These are phyloP conservation scores for Tetrahymena elliotti DNA, from an alignment of 73 alveolate species.

Conservation along the genomic window DNA sequence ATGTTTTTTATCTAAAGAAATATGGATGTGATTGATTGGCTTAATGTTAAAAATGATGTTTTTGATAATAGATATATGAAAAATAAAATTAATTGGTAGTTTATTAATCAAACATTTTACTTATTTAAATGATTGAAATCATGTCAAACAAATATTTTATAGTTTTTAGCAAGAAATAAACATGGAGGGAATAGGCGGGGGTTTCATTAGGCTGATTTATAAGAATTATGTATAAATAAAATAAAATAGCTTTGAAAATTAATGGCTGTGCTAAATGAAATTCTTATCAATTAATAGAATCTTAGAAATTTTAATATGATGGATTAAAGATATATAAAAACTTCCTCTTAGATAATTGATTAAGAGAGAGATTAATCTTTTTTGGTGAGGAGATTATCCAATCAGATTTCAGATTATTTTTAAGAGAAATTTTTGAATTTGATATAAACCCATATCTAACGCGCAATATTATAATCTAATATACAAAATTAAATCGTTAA, in stretches of 20 bases:
- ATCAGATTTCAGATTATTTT: neutral
- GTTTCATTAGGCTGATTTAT: neutral
- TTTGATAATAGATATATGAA: no score
- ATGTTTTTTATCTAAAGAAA: neutral
- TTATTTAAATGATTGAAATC: neutral
- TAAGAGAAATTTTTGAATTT: neutral
- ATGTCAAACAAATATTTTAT: neutral
- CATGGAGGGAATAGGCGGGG: constrained; percentile 1
- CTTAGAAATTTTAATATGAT: neutral
- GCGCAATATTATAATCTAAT: neutral
- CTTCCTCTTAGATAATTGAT: neutral
- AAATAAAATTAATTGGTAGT: neutral
- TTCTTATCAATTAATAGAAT: neutral
- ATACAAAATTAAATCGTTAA: neutral
- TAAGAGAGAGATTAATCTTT: neutral
- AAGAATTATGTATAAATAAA: neutral
- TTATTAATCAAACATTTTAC: neutral
- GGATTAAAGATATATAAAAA: neutral
- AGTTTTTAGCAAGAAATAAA: neutral
- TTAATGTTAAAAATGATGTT: neutral
- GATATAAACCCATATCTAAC: neutral
- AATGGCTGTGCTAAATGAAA: neutral
- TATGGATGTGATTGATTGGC: neutral
- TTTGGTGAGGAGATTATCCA: neutral
- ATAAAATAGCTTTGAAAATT: neutral